phyloP scores from a whole-genome alignment of 1,284 basidiomycete species.

The Cystobasidium sp. region DNA sequence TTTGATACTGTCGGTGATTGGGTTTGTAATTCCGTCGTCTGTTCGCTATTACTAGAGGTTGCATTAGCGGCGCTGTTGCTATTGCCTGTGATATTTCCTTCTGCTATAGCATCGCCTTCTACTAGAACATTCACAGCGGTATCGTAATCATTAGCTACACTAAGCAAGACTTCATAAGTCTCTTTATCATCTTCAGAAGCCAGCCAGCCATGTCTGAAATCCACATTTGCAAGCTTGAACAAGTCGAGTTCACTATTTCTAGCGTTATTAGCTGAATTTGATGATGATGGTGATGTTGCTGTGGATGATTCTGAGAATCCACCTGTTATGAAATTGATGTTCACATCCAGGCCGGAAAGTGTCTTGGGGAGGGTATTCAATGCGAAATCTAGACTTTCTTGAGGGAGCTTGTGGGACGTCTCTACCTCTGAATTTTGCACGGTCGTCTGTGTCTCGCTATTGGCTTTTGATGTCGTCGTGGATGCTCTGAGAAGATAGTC shows the following conservation, averaged over 20 bases:
- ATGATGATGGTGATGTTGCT: constrained; percentile 46
- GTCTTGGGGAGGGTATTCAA: constrained; percentile 81
- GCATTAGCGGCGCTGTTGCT: background rate
- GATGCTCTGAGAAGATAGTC: constrained; percentile 73
- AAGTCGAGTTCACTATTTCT: constrained; percentile 71
- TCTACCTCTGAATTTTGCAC: background rate
- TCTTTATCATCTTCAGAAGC: constrained; percentile 73
- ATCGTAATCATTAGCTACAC: constrained; percentile 60
- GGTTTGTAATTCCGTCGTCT: background rate
- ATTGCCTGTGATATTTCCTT: constrained; percentile 58
- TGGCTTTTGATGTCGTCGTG: background rate
- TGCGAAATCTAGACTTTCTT: constrained; percentile 71
- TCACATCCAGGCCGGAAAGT: constrained; percentile 78
- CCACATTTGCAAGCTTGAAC: constrained; percentile 78
- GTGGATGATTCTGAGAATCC: constrained; percentile 67
- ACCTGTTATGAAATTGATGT: constrained; percentile 73
- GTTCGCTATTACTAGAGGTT: too few relatives aligned
- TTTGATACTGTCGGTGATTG: background rate
- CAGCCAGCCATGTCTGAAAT: constrained; percentile 89
- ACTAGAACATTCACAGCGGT: constrained; percentile 72
- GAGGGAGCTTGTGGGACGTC: constrained; percentile 9
- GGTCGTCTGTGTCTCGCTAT: background rate
- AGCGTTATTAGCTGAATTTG: background rate
- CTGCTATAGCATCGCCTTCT: constrained; percentile 72
- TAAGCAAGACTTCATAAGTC: constrained; percentile 62